phyloP scores from a whole-genome alignment of 2,329 filamentous ascomycete species.

The Pseudogymnoascus pannorum region DNA sequence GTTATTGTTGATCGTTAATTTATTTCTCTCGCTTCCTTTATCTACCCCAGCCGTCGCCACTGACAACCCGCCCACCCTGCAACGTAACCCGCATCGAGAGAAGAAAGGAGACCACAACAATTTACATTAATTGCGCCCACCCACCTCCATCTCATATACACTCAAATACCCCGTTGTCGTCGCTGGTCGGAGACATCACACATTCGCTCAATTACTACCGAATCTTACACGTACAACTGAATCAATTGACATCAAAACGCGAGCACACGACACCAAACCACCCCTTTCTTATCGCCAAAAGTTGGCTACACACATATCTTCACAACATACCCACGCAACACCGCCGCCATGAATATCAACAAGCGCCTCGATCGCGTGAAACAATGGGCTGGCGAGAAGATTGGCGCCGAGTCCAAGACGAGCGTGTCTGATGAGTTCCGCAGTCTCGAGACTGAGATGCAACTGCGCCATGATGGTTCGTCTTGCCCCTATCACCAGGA shows the following conservation, averaged over 20 bases:
- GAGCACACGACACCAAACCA: not conserved
- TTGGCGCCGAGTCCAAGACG: conserved; percentile 87
- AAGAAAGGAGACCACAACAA: not conserved
- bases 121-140: not conserved
- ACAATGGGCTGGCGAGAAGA: conserved; percentile 96
- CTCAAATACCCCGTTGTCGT: not conserved
- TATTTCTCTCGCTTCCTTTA: not conserved
- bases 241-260: not conserved
- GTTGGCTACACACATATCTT: not conserved
- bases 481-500: conserved; percentile 9
- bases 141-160: not conserved
- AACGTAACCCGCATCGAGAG: not conserved
- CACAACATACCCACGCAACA: not conserved
- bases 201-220: not conserved
- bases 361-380: conserved; percentile 94
- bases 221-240: not conserved
- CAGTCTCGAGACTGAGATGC: conserved; percentile 83
- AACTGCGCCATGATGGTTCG: conserved; percentile 77
- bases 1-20: not conserved
- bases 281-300: not conserved
- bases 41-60: conserved; percentile 1
- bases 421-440: conserved; percentile 86
- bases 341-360: conserved; percentile 32
- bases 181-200: not conserved
- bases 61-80: not conserved